Percentiles rank a stretch among this genome's conserved stretches.
Conservation (phyloP, 2,329 filamentous ascomycete genomes). For the Periconia sp. region DNA sequence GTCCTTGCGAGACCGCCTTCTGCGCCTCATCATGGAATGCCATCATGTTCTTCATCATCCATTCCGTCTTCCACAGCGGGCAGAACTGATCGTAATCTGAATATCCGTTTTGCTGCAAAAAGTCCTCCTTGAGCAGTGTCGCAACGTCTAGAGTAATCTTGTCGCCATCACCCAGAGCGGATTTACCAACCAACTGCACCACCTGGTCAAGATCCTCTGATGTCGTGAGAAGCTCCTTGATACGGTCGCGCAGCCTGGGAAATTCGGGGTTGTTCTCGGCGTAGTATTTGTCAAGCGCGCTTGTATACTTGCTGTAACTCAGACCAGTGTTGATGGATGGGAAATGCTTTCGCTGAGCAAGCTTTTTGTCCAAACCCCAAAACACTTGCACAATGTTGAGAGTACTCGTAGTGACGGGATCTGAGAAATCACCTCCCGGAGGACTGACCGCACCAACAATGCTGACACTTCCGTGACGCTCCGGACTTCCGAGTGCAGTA, state of each 20-base stretch:
- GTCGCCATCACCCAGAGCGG: constrained; percentile 90
- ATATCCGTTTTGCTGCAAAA: constrained; percentile 98
- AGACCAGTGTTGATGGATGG: constrained; percentile 94
- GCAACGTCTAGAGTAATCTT: constrained; percentile 98
- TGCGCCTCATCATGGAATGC: constrained; percentile 96
- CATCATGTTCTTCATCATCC: constrained; percentile 99
- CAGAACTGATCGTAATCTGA: constrained; percentile 99
- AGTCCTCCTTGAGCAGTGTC: constrained; percentile 93
- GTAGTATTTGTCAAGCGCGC: constrained; percentile 87
- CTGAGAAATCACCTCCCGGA: constrained; percentile 97
- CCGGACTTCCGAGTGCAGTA: constrained; percentile 81
- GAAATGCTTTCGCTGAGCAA: constrained; percentile 98
- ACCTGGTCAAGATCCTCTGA: constrained; percentile 98
- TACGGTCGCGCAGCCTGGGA: constrained; percentile 85
- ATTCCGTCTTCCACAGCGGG: constrained; percentile 98
- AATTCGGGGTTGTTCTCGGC: constrained; percentile 93
- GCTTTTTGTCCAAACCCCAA: constrained; percentile 99
- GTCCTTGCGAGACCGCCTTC: constrained; percentile 89
- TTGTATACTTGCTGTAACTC: constrained; percentile 97
- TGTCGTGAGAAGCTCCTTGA: constrained; percentile 90
- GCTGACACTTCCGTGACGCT: constrained; percentile 88
- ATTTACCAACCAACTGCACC: constrained; percentile 97
- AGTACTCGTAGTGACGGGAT: constrained; percentile 91
- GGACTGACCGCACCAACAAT: constrained; percentile 97
- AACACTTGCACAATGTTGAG: constrained; percentile 98